phyloP scores from a whole-genome alignment of 176 grass and related monocot species.

The Tillandsia leiboldiana region DNA sequence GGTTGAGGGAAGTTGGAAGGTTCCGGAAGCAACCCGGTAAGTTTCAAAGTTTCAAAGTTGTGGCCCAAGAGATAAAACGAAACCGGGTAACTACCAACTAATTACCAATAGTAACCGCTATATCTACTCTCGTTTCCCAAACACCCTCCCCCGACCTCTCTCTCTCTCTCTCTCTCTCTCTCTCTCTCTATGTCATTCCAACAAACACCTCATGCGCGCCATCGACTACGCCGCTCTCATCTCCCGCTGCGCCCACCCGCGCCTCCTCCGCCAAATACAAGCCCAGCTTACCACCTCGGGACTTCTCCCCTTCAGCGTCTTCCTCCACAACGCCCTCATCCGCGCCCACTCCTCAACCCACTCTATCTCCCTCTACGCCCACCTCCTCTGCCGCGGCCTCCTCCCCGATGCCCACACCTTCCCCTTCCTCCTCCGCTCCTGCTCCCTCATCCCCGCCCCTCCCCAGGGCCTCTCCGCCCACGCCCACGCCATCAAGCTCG shows the following conservation, averaged over 20 bases:
- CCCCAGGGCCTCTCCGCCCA: slow-evolving; percentile 28
- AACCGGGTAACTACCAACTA: not conserved
- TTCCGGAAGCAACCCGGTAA: not conserved
- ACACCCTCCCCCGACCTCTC: not conserved
- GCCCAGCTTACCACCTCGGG: slow-evolving; percentile 25
- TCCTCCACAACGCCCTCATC: slow-evolving; percentile 39
- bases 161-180: not conserved
- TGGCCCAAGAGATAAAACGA: not conserved
- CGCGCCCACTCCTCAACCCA: slow-evolving; percentile 25
- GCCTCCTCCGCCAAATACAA: slow-evolving; percentile 25
- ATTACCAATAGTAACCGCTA: too few species aligned
- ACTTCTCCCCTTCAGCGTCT: slow-evolving; percentile 11
- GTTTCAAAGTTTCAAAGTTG: not conserved
- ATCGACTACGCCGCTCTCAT: not conserved
- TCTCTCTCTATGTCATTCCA: not conserved
- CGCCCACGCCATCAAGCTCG: slow-evolving; percentile 38
- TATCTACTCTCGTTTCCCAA: too few species aligned
- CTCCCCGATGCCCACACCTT: slow-evolving; percentile 32
- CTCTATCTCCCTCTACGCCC: slow-evolving; percentile 28
- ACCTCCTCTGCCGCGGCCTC: slow-evolving; percentile 33
- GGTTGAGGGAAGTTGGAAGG: not conserved
- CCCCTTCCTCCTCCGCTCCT: slow-evolving; percentile 29
- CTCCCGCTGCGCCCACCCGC: slow-evolving; percentile 11
- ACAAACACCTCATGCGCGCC: not conserved
- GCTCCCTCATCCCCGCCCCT: slow-evolving; percentile 16